phyloP scores from a whole-genome alignment of 805 yeast genomes.

The Candida xyloterini region DNA sequence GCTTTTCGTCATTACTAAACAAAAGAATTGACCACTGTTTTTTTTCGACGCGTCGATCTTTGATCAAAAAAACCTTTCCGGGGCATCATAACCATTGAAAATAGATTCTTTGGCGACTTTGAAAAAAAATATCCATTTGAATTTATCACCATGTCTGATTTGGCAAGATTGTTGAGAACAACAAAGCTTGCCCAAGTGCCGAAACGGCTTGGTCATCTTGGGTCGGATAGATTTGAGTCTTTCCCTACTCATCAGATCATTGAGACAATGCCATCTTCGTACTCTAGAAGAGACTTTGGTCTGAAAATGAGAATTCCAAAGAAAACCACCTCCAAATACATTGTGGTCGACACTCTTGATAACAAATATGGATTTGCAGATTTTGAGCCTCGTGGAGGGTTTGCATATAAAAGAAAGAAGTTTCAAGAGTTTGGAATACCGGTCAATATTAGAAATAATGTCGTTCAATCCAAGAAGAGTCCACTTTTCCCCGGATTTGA shows the following conservation, averaged over 20 bases:
- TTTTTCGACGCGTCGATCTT: slow-evolving; percentile 9
- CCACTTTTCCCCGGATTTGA: slow-evolving; percentile 39
- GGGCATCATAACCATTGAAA: slow-evolving; percentile 1
- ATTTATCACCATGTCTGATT: slow-evolving; percentile 25
- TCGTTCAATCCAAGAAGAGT: slow-evolving; percentile 22
- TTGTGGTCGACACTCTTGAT: slow-evolving; percentile 66
- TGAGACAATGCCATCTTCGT: slow-evolving; percentile 63
- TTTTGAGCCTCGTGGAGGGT: slow-evolving; percentile 62
- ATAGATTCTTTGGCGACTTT: background rate
- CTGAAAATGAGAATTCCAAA: slow-evolving; percentile 67
- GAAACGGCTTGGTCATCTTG: slow-evolving; percentile 26
- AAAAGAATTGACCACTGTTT: background rate
- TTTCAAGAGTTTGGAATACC: slow-evolving; percentile 68
- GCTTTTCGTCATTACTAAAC: slow-evolving; percentile 6
- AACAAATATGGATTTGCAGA: slow-evolving; percentile 65
- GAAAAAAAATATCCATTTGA: slow-evolving; percentile 18
- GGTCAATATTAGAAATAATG: slow-evolving; percentile 27
- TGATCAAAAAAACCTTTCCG: background rate
- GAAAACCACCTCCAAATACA: slow-evolving; percentile 53
- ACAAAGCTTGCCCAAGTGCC: slow-evolving; percentile 37
- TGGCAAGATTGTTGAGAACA: slow-evolving; percentile 26
- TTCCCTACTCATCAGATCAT: slow-evolving; percentile 72
- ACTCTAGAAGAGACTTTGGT: slow-evolving; percentile 72
- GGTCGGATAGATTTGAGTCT: slow-evolving; percentile 24
- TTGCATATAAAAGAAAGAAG: slow-evolving; percentile 57